Conservation (phyloP, 2,329 filamentous ascomycete species). For the Drechmeria coniospora region DNA sequence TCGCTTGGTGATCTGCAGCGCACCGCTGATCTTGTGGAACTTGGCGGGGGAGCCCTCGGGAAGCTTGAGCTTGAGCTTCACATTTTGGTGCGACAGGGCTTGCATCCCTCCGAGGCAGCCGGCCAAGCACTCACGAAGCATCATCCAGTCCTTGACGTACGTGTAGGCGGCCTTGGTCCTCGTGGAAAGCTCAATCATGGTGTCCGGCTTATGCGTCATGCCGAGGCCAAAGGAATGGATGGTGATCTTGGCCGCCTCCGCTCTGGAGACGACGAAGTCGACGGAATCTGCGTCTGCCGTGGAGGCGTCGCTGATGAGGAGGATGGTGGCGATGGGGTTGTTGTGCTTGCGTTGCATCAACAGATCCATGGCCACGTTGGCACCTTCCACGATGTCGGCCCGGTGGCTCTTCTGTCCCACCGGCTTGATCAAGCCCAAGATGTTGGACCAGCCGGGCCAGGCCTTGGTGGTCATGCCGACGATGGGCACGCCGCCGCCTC, state of each 20-base stretch:
- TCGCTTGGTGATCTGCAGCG: constrained; percentile 88
- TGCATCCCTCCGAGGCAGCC: constrained; percentile 87
- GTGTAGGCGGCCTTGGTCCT: constrained; percentile 94
- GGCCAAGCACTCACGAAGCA: constrained; percentile 89
- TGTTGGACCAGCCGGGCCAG: constrained; percentile 81
- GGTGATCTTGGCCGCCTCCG: constrained; percentile 91
- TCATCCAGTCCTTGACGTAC: constrained; percentile 99
- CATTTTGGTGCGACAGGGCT: constrained; percentile 93
- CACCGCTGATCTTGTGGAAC: constrained; percentile 96
- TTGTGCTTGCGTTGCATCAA: constrained; percentile 95
- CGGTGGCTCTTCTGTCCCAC: constrained; percentile 94
- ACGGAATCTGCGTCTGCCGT: constrained; percentile 90
- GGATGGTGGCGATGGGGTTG: constrained; percentile 87
- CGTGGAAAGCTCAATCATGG: constrained; percentile 93
- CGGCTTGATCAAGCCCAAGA: constrained; percentile 75
- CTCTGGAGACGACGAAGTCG: constrained; percentile 91
- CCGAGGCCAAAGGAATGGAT: constrained; percentile 95
- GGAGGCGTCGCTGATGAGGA: constrained; percentile 94
- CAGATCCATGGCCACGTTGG: constrained; percentile 95
- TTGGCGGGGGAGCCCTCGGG: constrained; percentile 95
- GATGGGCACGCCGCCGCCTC: constrained; percentile 78
- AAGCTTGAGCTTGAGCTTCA: constrained; percentile 83
- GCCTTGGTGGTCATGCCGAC: constrained; percentile 97
- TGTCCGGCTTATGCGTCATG: constrained; percentile 94
- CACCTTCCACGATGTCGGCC: constrained; percentile 91